phyloP scores from a whole-genome alignment of 1,284 basidiomycete genomes.

The Cutaneotrichosporon sp. region DNA sequence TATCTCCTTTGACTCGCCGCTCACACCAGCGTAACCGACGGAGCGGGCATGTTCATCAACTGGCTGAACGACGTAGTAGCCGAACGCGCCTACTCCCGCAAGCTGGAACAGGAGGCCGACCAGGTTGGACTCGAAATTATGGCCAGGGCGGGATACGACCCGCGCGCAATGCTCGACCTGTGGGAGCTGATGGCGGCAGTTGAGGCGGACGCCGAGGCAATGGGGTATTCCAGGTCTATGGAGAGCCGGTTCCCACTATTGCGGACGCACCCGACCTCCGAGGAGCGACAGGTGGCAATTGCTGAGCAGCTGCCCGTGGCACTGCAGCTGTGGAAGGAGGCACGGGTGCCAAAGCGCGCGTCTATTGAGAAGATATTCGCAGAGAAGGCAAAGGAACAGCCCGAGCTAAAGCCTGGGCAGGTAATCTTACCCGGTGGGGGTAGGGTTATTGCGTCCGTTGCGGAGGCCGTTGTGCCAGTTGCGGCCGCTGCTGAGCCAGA shows the following conservation, averaged over 20 bases:
- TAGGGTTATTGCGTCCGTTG: too few species aligned
- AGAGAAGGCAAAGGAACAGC: background rate
- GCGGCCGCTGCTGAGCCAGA: too few species aligned
- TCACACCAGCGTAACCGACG: slow-evolving; percentile 49
- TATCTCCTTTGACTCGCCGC: background rate
- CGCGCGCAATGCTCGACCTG: slow-evolving; percentile 49
- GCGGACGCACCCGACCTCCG: slow-evolving; percentile 52
- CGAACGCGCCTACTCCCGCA: slow-evolving; percentile 52
- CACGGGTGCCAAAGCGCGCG: slow-evolving; percentile 3
- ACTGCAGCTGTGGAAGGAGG: background rate
- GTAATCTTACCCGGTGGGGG: too few species aligned
- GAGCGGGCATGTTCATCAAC: slow-evolving; percentile 51
- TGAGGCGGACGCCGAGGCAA: slow-evolving; percentile 46
- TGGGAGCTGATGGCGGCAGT: slow-evolving; percentile 53
- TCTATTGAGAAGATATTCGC: background rate
- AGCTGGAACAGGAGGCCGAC: slow-evolving; percentile 55
- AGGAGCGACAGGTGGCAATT: slow-evolving; percentile 44
- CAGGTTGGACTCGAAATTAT: slow-evolving; percentile 52
- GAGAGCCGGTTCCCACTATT: slow-evolving; percentile 47
- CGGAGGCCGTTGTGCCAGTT: too few species aligned
- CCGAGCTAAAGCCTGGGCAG: too few species aligned
- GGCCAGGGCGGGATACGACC: slow-evolving; percentile 53
- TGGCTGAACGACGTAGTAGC: slow-evolving; percentile 53
- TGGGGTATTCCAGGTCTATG: slow-evolving; percentile 32
- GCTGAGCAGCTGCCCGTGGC: background rate